Conservation (phyloP, 1,284 basidiomycete species). For the Polyporus tsugae region DNA sequence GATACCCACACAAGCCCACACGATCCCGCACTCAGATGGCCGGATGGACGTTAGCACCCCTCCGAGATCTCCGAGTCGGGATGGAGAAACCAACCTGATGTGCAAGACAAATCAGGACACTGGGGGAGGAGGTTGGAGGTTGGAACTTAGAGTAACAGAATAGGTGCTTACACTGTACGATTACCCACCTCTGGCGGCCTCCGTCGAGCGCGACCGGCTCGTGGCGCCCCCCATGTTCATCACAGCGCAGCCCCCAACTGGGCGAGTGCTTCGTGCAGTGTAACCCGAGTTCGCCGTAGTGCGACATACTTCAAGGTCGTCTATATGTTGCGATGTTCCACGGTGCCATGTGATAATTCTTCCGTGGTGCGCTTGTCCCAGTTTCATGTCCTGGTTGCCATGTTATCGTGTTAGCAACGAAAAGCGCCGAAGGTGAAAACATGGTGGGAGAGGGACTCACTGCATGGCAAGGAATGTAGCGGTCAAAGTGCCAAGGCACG, state of each 20-base stretch:
- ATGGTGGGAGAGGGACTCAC: slow-evolving; percentile 48
- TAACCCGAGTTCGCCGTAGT: neutral
- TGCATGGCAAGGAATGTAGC: slow-evolving; percentile 93
- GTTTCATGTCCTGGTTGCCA: slow-evolving; percentile 69
- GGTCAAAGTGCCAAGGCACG: slow-evolving; percentile 84
- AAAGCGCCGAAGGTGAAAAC: neutral
- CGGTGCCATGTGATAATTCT: slow-evolving; percentile 33
- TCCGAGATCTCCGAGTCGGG: neutral
- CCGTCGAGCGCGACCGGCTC: neutral
- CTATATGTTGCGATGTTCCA: neutral
- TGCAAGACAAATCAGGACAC: neutral
- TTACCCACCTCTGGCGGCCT: neutral
- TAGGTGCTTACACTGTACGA: neutral
- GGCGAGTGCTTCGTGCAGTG: neutral
- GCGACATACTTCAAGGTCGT: too few relatives aligned
- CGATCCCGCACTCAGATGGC: neutral
- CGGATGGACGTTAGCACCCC: neutral
- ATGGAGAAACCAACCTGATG: neutral
- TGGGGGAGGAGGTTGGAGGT: neutral
- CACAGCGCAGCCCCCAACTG: neutral
- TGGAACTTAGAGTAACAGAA: neutral
- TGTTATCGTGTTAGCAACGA: neutral
- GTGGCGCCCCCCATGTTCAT: neutral
- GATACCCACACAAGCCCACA: neutral
- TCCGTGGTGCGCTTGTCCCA: slow-evolving; percentile 77